phyloP scores from a whole-genome alignment of 441 rosid genomes.

The Isatis lusitanica region DNA sequence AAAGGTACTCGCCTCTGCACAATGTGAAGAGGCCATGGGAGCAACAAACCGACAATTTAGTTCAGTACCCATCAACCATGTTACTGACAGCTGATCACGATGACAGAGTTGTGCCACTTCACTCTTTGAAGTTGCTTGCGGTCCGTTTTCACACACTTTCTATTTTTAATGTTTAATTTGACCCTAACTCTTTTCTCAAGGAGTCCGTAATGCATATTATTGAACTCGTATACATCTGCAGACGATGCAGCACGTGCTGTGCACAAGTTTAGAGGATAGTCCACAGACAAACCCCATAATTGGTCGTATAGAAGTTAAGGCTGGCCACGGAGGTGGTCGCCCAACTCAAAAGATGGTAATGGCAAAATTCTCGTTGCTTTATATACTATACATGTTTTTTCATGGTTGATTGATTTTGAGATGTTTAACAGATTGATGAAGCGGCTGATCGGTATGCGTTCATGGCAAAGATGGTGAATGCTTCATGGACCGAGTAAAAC shows the following conservation, averaged over 20 bases:
- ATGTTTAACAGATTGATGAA: conserved; percentile 61
- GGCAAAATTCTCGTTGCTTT: not conserved
- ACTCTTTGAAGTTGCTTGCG: conserved; percentile 83
- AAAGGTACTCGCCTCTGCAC: conserved; percentile 92
- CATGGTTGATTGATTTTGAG: not conserved
- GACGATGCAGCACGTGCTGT: conserved; percentile 81
- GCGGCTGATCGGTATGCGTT: conserved; percentile 85
- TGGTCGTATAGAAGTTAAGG: conserved; percentile 87
- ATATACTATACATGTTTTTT: not conserved
- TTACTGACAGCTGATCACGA: conserved; percentile 96
- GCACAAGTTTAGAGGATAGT: conserved; percentile 86
- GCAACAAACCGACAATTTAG: conserved; percentile 36
- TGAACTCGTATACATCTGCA: conserved; percentile 33
- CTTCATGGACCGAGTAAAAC: conserved; percentile 65
- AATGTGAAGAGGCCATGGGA: conserved; percentile 95
- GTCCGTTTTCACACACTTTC: conserved; percentile 43
- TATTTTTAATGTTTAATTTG: not conserved
- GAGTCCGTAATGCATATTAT: not conserved
- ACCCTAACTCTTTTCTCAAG: not conserved
- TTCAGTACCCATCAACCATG: conserved; percentile 91
- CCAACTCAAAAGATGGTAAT: conserved; percentile 84
- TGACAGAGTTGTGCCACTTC: conserved; percentile 93
- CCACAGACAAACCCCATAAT: conserved; percentile 86
- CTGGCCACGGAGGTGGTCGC: conserved; percentile 94
- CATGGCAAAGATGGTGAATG: conserved; percentile 81